Evolutionary conservation across 768 basidiomycete species (phyloP), one percentile per base, ranked within the genome.

Genomic region (Mycena rebaudengoi): DNA sequence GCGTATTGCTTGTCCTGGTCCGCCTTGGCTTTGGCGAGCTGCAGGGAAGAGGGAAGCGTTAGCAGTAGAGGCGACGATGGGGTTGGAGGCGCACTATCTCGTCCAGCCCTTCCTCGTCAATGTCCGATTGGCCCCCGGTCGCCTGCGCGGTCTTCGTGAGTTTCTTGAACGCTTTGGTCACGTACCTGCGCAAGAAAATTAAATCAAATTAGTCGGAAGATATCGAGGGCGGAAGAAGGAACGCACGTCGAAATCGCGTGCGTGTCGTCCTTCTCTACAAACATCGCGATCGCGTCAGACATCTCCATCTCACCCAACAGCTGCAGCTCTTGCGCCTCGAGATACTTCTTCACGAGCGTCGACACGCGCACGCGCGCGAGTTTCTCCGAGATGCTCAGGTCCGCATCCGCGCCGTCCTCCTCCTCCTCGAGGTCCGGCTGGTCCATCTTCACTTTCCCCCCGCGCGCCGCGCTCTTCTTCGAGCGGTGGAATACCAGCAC

Each of bases 191-290:
- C 11, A 30, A 54, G 20, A 55, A 52, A 60, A 41, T n/a, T n/a
- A 65, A 54, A 41, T 53, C 57, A 32, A 54, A 43, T 43, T 48
- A 32, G 39, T 8, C 25, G 32, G 57, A 29, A 26, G 32, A 29
- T 37, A 40, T 6, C 40, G 29, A 51, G 20, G 32, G 29, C 10
- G 11, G 32, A n/a, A 5, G 23, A 12, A 14, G 14, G 1, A n/a
- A 85, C 91, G 67, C 67, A 96, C 95, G 81, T 85, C 67, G 89
- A 86, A 72, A 99, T 97, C 10, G 97, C 95, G 80, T 96, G 92
- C 28, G 87, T 89, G 75, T 98, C 96, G 71, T 98, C 97, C 83
- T 99, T 99, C 76, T 98, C 96, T 62, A 99, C 96, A 77, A 93
- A 99, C 76, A 90, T 85, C 80, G 94, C 90, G 53, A 99, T 96